Base-by-base conservation (phyloP, 2,329 filamentous ascomycete species). In the Ophiocordyceps camponoti-saundersi region DNA sequence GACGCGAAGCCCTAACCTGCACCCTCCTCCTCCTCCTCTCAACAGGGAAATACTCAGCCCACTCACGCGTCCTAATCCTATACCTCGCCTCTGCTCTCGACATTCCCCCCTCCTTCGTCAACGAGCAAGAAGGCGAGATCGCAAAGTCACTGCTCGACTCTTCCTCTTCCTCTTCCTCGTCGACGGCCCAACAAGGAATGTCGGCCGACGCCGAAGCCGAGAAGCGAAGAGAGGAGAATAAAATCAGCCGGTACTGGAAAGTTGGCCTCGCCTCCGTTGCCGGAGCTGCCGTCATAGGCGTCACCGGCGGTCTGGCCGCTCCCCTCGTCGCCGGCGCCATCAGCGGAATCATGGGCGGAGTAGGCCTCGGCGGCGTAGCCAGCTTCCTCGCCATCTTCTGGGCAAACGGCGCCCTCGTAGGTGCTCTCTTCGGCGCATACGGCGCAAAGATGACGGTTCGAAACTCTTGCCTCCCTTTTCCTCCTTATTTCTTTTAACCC, bases 271-370 rank as follows among this genome's bases (percentile, higher is more conserved):
- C 89, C 0, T 85, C 84, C 10, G 86, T 93, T 0, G 88, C 86
- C 0, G 90, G 90, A 12, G 90, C 90, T 1, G 85, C 85, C 0
- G 68, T 95, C 1, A 89, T 95, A n/a, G 89, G 89, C 6, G 76
- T 95, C 3, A 95, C 88, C 0, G 89, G 89, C 18, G 89, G 89
- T 2, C 70, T 95, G n/a, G 89, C 89, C 1, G 88, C 89, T 1
- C 89, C 89, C 0, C 69, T 94, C 0, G 82, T 95, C 15, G 89
- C 89, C 4, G 88, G 87, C 4, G 87, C 87, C 0, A 72, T 95
- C 15, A 88, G 88, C 2, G 81, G 82, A 1, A 71, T 95, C 2
- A 85, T 95, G 76, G 85, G 87, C 15, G 85, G 85, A 0, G 73
- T 95, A 1, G 89, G 89, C 0, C 68, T 95, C 1, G 89, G 87